Base-by-base conservation (phyloP, 345 rosid species). In the Cardamine resedifolia region DNA sequence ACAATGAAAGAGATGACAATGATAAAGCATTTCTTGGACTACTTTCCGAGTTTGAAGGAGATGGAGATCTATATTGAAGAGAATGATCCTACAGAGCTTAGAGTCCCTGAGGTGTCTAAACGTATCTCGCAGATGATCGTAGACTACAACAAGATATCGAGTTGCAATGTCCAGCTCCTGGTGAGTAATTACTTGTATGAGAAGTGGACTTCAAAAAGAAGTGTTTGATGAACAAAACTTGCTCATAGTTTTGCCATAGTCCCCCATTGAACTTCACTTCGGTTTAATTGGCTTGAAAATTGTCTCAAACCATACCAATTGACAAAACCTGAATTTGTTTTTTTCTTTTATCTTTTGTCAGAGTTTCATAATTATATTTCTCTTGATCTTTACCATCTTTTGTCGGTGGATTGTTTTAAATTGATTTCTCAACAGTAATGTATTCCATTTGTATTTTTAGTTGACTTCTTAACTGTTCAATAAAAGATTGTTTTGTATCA, bases 121-220 rank as follows among this genome's bases (percentile, higher is more conserved):
- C 9, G 15, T 24, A 11, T 36, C 50, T 1, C 0, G 12, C 26
- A 36, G 60, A 51, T 52, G 71, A 6, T 66, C 2, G 59, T 10
- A 16, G 27, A 23, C 27, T 24, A 52, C 50, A 16, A 4, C 11
- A 16, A 53, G 49, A 3, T 52, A 28, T 52, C 6, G 3, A 66
- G 50, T 66, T 52, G 71, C 61, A 38, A 4, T 10, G 50, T 66
- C 49, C 51, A 52, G 26, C 61, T 66, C 36, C 23, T 24, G 24
- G 24, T 66, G n/a, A 66, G 24, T 66, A 23, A 7, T 51, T 51
- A 21, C 49, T 26, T 38, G 50, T 21, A 6, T 5, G 14, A 67
- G 19, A 67, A 67, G 61, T 67, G 61, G 61, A 55, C 8, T n/a
- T 36, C 21, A 1, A 5, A 30, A 12, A 3, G 0, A 36, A 11